These are phyloP conservation scores for Erysimum cheiri DNA, from an alignment of 441 rosid species.

Conservation along the genomic window DNA sequence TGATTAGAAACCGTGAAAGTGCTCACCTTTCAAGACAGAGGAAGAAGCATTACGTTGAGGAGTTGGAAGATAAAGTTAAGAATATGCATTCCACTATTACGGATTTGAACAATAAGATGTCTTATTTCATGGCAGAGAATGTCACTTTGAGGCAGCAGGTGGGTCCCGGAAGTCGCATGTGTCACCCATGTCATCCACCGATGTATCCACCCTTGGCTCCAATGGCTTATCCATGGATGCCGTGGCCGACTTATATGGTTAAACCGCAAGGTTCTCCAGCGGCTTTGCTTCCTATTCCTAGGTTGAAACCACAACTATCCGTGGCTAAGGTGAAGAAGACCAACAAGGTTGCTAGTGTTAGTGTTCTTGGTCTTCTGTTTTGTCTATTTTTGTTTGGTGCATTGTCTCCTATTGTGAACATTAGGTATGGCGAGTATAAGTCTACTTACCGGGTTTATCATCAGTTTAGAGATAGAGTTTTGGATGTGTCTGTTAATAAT, in stretches of 20 bases:
- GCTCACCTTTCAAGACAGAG: constrained; percentile 95
- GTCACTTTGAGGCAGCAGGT: constrained; percentile 75
- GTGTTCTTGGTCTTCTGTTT: constrained; percentile 78
- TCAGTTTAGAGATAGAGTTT: constrained; percentile 61
- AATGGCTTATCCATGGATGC: constrained; percentile 74
- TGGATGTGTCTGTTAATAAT: constrained; percentile 42
- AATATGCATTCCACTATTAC: constrained; percentile 76
- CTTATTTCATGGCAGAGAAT: constrained; percentile 83
- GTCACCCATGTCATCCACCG: constrained; percentile 33
- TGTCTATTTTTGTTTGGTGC: constrained; percentile 78
- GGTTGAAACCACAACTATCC: constrained; percentile 60
- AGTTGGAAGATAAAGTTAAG: constrained; percentile 89
- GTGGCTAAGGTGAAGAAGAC: constrained; percentile 60
- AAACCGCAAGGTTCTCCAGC: constrained; percentile 84
- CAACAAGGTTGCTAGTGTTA: constrained; percentile 91
- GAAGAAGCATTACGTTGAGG: constrained; percentile 91
- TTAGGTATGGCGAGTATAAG: constrained; percentile 56
- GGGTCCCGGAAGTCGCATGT: constrained; percentile 46
- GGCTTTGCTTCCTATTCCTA: constrained; percentile 90
- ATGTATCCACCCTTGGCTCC: constrained; percentile 65
- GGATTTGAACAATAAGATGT: constrained; percentile 68
- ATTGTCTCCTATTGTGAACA: constrained; percentile 67
- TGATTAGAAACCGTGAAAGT: constrained; percentile 89
- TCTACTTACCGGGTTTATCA: constrained; percentile 47
- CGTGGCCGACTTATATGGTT: constrained; percentile 71